Evolutionary conservation across 73 alveolate genomes (phyloP).

Genomic region (Vitrella brassicaformis): DNA sequence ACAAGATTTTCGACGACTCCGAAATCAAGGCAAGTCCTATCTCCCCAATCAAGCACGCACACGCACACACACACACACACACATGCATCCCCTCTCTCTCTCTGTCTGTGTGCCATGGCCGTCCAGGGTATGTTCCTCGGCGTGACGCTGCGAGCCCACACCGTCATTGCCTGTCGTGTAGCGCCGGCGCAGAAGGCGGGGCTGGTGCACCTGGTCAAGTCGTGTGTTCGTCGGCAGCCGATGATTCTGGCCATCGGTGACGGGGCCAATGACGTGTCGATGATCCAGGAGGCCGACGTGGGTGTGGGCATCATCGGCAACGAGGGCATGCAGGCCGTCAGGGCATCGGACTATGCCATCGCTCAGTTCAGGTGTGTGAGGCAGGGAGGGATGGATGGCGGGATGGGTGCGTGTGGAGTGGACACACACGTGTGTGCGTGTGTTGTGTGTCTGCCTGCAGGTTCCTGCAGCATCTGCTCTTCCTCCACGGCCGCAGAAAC

Average conservation of each 20-base stretch:
- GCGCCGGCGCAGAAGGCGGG: slow-evolving; percentile 60
- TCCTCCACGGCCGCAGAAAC: slow-evolving; percentile 91
- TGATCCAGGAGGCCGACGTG: slow-evolving; percentile 26
- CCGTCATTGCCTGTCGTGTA: slow-evolving; percentile 57
- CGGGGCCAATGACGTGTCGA: slow-evolving; percentile 43
- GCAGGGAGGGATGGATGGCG: too few species aligned
- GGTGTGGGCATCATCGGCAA: slow-evolving; percentile 42
- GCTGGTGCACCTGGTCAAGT: slow-evolving; percentile 44
- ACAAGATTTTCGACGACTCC: too few species aligned
- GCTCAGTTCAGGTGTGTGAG: slow-evolving; percentile 64
- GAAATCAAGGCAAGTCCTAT: too few species aligned
- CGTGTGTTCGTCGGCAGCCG: slow-evolving; percentile 16
- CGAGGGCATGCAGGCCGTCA: slow-evolving; percentile 62
- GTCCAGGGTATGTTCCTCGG: too few species aligned
- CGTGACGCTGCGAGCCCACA: too few species aligned
- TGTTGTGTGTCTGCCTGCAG: too few species aligned
- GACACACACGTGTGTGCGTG: too few species aligned
- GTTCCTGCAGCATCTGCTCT: slow-evolving; percentile 64
- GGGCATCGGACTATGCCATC: slow-evolving; percentile 59
- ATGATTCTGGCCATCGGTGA: slow-evolving; percentile 64
- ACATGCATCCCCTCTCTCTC: not conserved
- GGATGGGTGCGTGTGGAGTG: too few species aligned
- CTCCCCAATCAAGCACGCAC: too few species aligned
- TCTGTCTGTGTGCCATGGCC: too few species aligned
- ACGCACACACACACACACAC: too few species aligned